Conservation (phyloP, 2,329 filamentous ascomycete species). For the Metarhizium guizhouense region DNA sequence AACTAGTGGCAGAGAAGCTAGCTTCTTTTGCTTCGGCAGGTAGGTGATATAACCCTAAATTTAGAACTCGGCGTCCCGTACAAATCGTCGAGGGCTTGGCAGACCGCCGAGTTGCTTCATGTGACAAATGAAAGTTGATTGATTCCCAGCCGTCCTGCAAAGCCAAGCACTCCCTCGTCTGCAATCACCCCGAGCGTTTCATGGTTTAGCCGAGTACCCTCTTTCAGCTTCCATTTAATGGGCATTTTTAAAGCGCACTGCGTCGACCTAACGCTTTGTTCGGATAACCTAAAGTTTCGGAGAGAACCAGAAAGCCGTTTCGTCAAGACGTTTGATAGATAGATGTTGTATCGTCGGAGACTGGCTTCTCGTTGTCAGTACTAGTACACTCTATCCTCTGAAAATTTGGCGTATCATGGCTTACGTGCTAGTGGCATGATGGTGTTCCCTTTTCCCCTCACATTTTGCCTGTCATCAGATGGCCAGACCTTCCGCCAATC, state of each 20-base stretch:
- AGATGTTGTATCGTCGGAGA: too few species aligned
- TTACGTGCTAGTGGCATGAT: neutral
- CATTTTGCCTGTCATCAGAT: neutral
- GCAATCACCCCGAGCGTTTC: too few species aligned
- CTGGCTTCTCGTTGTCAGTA: neutral
- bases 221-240: too few species aligned
- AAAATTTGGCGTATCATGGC: neutral
- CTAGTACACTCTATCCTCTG: neutral
- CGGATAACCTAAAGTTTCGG: too few species aligned
- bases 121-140: neutral
- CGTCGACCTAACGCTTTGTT: too few species aligned
- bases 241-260: too few species aligned
- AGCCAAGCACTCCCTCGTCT: too few species aligned
- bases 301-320: too few species aligned
- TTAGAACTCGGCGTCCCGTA: neutral
- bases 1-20: neutral
- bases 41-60: constrained; percentile 1
- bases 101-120: neutral
- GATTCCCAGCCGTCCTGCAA: neutral
- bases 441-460: neutral
- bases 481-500: neutral
- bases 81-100: too few species aligned
- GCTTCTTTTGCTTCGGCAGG: neutral
- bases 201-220: too few species aligned
- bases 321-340: too few species aligned